Conservation (phyloP, 1,284 basidiomycete genomes). For the Psilocybe mexicana region DNA sequence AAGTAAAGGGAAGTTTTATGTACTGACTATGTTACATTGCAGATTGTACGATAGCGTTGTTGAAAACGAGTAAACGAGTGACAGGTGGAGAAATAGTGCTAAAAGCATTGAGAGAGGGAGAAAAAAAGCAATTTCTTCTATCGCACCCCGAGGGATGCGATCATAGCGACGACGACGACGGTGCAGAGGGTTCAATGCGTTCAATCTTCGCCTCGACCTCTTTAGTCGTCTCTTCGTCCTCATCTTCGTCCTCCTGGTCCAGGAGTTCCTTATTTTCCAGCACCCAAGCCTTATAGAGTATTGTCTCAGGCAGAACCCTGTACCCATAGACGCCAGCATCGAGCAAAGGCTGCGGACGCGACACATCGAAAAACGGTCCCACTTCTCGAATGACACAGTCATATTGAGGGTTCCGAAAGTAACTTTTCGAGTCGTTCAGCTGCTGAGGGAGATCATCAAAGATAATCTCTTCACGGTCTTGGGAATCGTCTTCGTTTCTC, state of each 20-base stretch:
- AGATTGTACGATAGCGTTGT: no score
- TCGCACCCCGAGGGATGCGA: no score
- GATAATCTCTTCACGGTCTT: constrained; percentile 4
- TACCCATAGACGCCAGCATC: constrained; percentile 12
- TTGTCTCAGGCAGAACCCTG: constrained; percentile 14
- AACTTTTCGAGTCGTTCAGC: neutral
- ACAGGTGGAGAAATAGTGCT: no score
- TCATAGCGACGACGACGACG: no score
- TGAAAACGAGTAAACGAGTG: no score
- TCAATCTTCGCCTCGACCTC: neutral
- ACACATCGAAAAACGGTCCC: constrained; percentile 14
- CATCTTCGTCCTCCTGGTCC: neutral
- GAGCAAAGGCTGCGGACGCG: constrained; percentile 22
- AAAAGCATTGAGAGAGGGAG: no score
- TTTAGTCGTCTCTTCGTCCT: neutral
- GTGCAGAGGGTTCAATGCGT: no score
- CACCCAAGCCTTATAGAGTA: constrained; percentile 22
- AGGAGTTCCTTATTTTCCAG: constrained; percentile 1
- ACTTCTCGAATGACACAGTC: constrained; percentile 1
- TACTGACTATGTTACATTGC: no score
- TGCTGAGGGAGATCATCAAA: constrained; percentile 19
- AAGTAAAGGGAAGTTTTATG: no score
- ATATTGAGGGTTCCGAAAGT: neutral
- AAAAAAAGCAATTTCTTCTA: no score
- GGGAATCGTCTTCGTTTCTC: constrained; percentile 2